phyloP scores from a whole-genome alignment of 306 rosid species.

The Astragalus membranaceus region DNA sequence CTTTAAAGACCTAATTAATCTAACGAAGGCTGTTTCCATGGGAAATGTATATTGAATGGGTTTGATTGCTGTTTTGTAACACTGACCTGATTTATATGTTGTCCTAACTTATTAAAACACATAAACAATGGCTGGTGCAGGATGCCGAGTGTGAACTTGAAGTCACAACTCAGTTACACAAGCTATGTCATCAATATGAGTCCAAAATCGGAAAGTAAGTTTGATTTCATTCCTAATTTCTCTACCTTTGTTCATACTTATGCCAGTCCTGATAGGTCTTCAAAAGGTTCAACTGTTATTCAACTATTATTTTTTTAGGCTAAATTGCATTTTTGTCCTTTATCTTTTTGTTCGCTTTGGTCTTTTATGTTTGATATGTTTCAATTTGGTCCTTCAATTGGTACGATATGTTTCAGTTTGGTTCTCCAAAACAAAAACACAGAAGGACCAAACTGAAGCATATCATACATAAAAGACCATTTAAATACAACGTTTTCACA shows the following conservation, averaged over 20 bases:
- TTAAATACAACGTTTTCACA: too few species aligned
- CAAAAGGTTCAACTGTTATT: background rate
- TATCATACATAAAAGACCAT: too few species aligned
- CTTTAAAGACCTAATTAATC: background rate
- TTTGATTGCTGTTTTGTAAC: constrained; percentile 4
- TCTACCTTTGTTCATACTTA: background rate
- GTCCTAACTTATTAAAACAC: background rate
- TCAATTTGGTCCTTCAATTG: too few species aligned
- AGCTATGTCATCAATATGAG: constrained; percentile 74
- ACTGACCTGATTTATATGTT: background rate
- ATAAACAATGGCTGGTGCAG: constrained; percentile 42
- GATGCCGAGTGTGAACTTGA: constrained; percentile 55
- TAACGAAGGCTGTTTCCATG: background rate
- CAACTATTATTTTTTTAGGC: background rate
- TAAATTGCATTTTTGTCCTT: too few species aligned
- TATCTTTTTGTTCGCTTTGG: too few species aligned
- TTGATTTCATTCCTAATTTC: background rate
- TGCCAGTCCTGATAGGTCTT: background rate
- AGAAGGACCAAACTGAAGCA: too few species aligned
- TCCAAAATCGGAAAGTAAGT: constrained; percentile 75
- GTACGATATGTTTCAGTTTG: too few species aligned
- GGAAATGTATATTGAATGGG: constrained; percentile 10
- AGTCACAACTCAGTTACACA: constrained; percentile 46
- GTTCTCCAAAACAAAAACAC: too few species aligned
- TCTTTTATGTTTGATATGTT: too few species aligned